Conservation (phyloP, 2,329 filamentous ascomycete genomes). For the Bipolaris victoriae region DNA sequence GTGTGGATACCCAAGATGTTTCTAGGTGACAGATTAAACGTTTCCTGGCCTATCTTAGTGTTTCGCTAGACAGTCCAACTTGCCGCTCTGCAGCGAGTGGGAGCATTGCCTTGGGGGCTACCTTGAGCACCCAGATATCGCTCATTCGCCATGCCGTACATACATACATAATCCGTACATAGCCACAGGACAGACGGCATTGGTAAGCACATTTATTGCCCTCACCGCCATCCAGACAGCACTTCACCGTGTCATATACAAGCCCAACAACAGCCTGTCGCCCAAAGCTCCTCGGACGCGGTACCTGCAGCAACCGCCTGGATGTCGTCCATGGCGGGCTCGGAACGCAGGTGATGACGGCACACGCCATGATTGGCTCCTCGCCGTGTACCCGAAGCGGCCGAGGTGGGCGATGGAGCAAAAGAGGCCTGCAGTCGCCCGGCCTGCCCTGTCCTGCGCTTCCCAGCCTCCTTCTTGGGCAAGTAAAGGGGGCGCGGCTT, state of each 20-base stretch:
- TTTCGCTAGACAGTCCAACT: background rate
- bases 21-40: background rate
- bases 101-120: no score
- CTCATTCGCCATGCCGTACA: no score
- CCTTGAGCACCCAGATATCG: no score
- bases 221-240: background rate
- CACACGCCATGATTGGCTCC: conserved; percentile 36
- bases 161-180: no score
- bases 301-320: conserved; percentile 37
- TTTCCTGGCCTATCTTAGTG: background rate
- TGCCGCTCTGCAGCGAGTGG: no score
- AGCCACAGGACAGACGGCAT: background rate
- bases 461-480: conserved; percentile 32
- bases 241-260: background rate
- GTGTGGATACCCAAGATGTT: background rate
- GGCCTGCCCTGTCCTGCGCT: conserved; percentile 35
- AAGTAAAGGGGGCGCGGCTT: conserved; percentile 13
- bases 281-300: conserved; percentile 4
- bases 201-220: background rate
- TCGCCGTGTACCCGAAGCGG: conserved; percentile 9
- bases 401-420: conserved; percentile 36
- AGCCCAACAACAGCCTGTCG: background rate
- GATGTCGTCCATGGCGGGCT: conserved; percentile 7
- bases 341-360: conserved; percentile 27
- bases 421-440: conserved; percentile 10